phyloP scores from a whole-genome alignment of 805 yeast genomes.

The Lachancea quebecensis region DNA sequence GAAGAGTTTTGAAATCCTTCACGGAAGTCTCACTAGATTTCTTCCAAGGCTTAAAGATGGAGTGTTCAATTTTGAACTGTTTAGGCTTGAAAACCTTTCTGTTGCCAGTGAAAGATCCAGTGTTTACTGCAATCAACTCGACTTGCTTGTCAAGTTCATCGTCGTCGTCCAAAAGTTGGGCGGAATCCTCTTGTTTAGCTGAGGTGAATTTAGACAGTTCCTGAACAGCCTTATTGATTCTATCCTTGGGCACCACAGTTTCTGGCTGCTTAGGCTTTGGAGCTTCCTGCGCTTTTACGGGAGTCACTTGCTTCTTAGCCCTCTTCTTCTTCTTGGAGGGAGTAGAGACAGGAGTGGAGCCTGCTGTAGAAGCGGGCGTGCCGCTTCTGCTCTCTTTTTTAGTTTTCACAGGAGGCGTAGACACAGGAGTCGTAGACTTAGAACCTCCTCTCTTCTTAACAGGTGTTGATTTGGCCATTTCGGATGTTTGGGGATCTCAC shows the following conservation, averaged over 20 bases:
- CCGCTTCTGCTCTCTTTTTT: conserved; percentile 7
- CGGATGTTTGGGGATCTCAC: conserved; percentile 10
- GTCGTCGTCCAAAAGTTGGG: conserved; percentile 49
- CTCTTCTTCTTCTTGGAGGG: conserved; percentile 17
- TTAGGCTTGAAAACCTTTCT: conserved; percentile 55
- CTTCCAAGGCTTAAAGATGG: conserved; percentile 28
- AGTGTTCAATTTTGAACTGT: conserved; percentile 35
- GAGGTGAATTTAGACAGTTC: conserved; percentile 59
- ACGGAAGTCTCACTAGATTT: conserved; percentile 25
- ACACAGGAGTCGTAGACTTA: conserved; percentile 13
- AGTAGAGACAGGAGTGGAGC: conserved; percentile 12
- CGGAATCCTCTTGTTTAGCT: conserved; percentile 28
- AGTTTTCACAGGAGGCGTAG: conserved; percentile 9
- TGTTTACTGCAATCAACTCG: conserved; percentile 57
- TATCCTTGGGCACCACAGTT: conserved; percentile 24
- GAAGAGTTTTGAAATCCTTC: conserved; percentile 33
- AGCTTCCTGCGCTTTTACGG: background rate
- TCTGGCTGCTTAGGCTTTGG: conserved; percentile 13
- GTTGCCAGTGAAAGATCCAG: conserved; percentile 48
- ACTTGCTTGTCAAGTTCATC: conserved; percentile 40
- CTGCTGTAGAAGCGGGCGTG: conserved; percentile 10
- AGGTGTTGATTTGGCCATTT: conserved; percentile 18
- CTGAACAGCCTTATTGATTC: conserved; percentile 45
- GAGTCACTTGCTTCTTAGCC: conserved; percentile 7
- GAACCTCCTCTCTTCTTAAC: conserved; percentile 13